These are phyloP conservation scores for Cyclanthera cordifolia DNA, from an alignment of 306 rosid genomes.

Conservation along the genomic window DNA sequence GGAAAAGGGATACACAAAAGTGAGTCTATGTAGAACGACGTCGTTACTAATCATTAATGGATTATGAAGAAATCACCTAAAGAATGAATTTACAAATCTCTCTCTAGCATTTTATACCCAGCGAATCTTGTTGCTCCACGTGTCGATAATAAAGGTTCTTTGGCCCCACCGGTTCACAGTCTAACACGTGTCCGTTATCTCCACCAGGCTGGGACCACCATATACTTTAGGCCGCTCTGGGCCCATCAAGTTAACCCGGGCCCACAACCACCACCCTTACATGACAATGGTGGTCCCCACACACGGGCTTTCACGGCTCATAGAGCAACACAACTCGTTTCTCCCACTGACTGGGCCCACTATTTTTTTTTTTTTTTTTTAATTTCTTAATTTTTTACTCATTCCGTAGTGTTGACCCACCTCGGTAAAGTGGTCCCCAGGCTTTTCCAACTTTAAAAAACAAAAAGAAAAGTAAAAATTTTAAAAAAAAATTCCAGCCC, in stretches of 20 bases:
- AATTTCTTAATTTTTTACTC: not conserved
- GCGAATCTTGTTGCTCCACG: slow-evolving; percentile 1
- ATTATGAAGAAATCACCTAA: slow-evolving; percentile 8
- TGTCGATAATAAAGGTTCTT: not conserved
- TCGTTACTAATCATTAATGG: not conserved
- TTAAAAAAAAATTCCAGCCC: no score
- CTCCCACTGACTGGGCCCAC: not conserved
- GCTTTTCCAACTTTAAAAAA: not conserved
- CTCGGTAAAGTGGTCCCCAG: slow-evolving; percentile 25
- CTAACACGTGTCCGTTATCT: no score
- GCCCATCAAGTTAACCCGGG: no score
- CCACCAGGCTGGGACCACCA: no score
- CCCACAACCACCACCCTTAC: no score
- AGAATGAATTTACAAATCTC: slow-evolving; percentile 10
- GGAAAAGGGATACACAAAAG: no score
- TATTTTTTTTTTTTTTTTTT: not conserved
- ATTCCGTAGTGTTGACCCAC: slow-evolving; percentile 13
- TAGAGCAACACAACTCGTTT: no score
- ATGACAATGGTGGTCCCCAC: no score
- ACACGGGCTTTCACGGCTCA: no score
- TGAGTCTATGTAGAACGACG: not conserved
- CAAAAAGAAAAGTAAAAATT: not conserved
- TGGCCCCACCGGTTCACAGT: no score
- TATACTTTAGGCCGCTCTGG: no score
- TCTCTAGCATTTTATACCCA: not conserved